Evolutionary conservation across 495 filamentous ascomycete genomes (phyloP), one percentile per base, ranked within the genome.

Genomic region (Penicillium salamii): DNA sequence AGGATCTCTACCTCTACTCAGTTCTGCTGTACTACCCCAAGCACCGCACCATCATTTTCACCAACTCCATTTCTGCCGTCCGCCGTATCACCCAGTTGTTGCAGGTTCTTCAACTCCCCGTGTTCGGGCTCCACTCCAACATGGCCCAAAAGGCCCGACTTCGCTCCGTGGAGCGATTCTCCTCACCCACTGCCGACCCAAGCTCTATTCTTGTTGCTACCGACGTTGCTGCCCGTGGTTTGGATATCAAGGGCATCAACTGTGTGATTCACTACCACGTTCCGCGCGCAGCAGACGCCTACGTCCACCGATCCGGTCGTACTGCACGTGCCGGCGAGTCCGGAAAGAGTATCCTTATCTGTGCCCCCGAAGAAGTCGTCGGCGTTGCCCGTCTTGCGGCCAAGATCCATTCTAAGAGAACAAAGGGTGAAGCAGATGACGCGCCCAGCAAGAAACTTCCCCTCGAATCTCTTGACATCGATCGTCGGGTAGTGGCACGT

Each of bases 101-200:
- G 7, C 88, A 93, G 61, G 87, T 84, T 45, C 83, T 98, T 17
- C 79, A 84, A 52, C 81, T 96, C 13, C 84, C 83, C 6, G 88
- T 87, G 12, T 75, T 87, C 17, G 81, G 86, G 0, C 77, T 98
- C 8, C 93, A 98, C 65, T 96, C 91, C 0, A 85, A 87, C 54
- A 97, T 98, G 93, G 78, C 84, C 6, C 95, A 97, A 69, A 97
- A 97, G 66, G 90, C 93, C n/a, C 90, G 93, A 21, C 76, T 98
- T 15, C 85, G 93, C 36, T 92, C 90, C 12, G 76, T 98, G 7
- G 93, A 98, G 61, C 86, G 89, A 18, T 97, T 97, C 69, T 89
- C 89, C 3, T 79, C 81, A 17, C 70, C 78, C 11, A 70, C 70
- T 9, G 70, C 81, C 13, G 68, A 81, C 18, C 62, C 71, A 11